These are phyloP conservation scores for Diaporthe sp. DNA, from an alignment of 2,329 filamentous ascomycete genomes.

Conservation along the genomic window DNA sequence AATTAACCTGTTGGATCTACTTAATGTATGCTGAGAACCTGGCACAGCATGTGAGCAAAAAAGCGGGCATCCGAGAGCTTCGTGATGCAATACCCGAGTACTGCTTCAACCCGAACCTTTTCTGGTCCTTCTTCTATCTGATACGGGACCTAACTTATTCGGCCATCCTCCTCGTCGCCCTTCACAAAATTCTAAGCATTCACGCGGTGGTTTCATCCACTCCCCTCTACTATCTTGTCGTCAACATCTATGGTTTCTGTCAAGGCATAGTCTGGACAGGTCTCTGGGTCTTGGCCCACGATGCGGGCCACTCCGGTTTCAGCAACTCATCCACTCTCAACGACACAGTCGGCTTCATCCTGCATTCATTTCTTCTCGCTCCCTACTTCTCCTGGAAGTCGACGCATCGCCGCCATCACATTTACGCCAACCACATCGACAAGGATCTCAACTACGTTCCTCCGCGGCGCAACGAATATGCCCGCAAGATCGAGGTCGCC, in stretches of 20 bases:
- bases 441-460: constrained; percentile 78
- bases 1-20: neutral
- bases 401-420: constrained; percentile 77
- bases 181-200: neutral
- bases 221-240: neutral
- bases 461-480: constrained; percentile 53
- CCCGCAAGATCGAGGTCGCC: constrained; percentile 56
- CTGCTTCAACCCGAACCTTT: constrained; percentile 72
- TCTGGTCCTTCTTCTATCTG: constrained; percentile 13
- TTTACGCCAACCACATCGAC: constrained; percentile 75
- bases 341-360: constrained; percentile 72
- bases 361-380: constrained; percentile 75
- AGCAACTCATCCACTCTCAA: constrained; percentile 69
- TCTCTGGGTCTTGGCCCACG: constrained; percentile 78
- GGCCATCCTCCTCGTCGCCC: neutral
- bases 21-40: neutral
- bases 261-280: constrained; percentile 73
- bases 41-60: neutral
- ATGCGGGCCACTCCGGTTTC: constrained; percentile 79
- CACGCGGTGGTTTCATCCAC: neutral
- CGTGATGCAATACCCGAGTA: constrained; percentile 96
- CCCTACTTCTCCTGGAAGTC: constrained; percentile 83
- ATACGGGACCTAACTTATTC: constrained; percentile 8
- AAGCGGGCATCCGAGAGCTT: constrained; percentile 84
- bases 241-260: constrained; percentile 68